Evolutionary conservation across 2,329 filamentous ascomycete genomes (phyloP), one percentile per base, ranked within the genome.

Genomic region (Penicillium sp.): DNA sequence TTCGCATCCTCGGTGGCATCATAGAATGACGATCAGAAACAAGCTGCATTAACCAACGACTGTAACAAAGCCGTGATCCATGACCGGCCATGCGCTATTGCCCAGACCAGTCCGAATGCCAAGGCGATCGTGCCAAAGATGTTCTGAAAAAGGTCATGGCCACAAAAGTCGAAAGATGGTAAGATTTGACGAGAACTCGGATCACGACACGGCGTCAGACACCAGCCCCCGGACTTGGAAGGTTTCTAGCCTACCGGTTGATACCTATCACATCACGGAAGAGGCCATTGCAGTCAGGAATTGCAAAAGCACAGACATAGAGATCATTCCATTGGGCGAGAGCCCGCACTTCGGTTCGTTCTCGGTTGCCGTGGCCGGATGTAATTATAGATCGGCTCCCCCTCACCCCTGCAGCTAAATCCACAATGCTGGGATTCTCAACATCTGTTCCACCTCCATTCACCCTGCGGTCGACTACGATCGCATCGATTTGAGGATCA

Each of bases 391-490:
- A 63, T 63, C 56, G 46, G 39, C 44, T 45, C 47, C 54, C 53
- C 51, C 50, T 44, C 60, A 55, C 55, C 61, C 61, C 64, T 68
- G 63, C 61, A 67, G 61, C 60, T 61, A 66, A 65, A 67, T 65
- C 67, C 65, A 67, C 60, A 62, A 47, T 58, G 57, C 60, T 57
- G 65, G 65, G 56, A 57, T 63, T 54, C 51, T 56, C 50, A 57
- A 59, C 53, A 46, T 57, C 56, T 52, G 41, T 50, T 54, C 48
- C 33, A 16, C 31, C 43, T 47, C 33, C 40, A 50, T 51, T 35
- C 31, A 47, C 44, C 38, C 41, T 33, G 42, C 48, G 40, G 22
- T 40, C 46, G 44, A 50, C 11, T 6, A 57, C 54, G 50, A n/a
- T 44, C 25, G 11, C 13, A 22, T 22, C 5, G 9, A 43, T n/a